A percentile compares a stretch with the other conserved stretches of the same genome.
phyloP scores from a whole-genome alignment of 148 eudicot genomes.

The Vaccinium myrtillus region DNA sequence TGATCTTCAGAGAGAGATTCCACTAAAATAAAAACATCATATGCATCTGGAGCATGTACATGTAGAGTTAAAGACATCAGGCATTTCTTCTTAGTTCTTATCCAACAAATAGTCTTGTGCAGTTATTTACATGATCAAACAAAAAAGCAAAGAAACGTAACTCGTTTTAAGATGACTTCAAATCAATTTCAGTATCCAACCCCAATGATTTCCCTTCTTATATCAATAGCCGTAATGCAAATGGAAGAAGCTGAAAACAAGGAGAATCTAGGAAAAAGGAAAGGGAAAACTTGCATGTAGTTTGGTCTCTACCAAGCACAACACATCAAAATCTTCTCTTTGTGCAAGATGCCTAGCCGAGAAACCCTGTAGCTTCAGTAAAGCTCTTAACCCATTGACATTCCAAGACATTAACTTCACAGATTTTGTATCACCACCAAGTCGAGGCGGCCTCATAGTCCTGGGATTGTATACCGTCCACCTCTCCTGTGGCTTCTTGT shows the following conservation, averaged over 20 bases:
- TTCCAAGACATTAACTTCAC: constrained; percentile 21
- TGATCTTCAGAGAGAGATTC: too few relatives aligned
- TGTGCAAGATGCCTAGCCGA: too few relatives aligned
- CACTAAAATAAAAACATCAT: background rate
- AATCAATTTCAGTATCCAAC: background rate
- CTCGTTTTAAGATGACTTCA: background rate
- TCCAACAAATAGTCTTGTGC: background rate
- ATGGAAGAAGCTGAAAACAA: background rate
- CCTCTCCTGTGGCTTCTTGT: too few relatives aligned
- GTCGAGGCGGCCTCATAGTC: too few relatives aligned
- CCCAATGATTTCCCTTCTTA: background rate
- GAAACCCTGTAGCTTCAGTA: too few relatives aligned
- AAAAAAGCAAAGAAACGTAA: background rate
- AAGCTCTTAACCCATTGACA: too few relatives aligned
- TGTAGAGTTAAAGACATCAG: background rate
- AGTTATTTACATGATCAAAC: background rate
- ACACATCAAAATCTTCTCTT: too few relatives aligned
- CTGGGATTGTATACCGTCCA: too few relatives aligned
- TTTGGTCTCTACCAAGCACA: constrained; percentile 89
- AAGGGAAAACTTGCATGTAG: constrained; percentile 52
- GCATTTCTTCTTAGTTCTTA: background rate
- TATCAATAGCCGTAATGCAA: background rate
- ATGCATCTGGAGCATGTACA: background rate
- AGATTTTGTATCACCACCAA: too few relatives aligned
- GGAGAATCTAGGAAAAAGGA: background rate